Evolutionary conservation across 2,329 filamentous ascomycete species (phyloP).

Genomic region (Rosellinia necatrix): DNA sequence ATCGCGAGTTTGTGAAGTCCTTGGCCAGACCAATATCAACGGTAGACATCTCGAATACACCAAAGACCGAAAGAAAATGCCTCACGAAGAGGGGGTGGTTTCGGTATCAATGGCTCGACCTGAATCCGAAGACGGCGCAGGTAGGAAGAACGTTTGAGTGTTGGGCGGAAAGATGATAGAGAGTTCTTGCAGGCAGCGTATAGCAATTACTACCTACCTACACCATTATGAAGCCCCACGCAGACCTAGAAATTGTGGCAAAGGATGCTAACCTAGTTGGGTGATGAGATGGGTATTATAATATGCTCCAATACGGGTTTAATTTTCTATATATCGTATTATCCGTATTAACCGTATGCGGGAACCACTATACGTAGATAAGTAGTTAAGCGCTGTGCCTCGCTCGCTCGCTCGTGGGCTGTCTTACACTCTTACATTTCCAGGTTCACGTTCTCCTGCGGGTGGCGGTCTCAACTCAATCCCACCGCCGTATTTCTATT

Average conservation of each 20-base stretch:
- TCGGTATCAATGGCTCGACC: background rate
- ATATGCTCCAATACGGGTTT: no score
- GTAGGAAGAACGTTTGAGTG: background rate
- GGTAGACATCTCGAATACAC: slow-evolving; percentile 33
- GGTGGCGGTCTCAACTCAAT: slow-evolving; percentile 18
- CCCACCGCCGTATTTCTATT: background rate
- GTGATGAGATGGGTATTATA: no score
- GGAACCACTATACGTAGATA: no score
- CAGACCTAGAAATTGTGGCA: no score
- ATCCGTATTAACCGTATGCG: no score
- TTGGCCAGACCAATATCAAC: slow-evolving; percentile 39
- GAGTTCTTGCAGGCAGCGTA: no score
- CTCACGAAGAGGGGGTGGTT: background rate
- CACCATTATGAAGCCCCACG: no score
- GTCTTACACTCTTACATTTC: background rate
- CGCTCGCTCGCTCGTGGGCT: no score
- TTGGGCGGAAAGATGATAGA: background rate
- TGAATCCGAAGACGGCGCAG: background rate
- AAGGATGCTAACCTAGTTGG: no score
- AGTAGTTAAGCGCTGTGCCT: no score
- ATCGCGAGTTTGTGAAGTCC: slow-evolving; percentile 46
- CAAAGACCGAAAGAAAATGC: background rate
- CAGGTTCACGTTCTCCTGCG: slow-evolving; percentile 1
- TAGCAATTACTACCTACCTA: no score
- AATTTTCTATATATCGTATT: no score